Evolutionary conservation across 306 rosid genomes (phyloP).

Genomic region (Senna tora): DNA sequence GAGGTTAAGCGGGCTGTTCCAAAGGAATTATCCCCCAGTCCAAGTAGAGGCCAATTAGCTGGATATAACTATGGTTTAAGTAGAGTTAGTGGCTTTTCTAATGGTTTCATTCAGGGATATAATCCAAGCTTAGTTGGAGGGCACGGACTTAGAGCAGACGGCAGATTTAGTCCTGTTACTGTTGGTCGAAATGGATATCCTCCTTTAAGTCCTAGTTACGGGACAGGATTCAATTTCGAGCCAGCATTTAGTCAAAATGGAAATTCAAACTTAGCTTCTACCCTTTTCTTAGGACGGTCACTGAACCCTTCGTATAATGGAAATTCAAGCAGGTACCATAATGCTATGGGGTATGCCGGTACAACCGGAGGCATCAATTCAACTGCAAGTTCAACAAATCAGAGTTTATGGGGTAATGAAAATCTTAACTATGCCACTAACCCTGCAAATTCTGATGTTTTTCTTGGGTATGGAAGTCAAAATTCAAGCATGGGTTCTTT

Average conservation of each 20-base stretch:
- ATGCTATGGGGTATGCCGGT: slow-evolving; percentile 43
- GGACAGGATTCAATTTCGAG: slow-evolving; percentile 53
- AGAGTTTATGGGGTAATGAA: slow-evolving; percentile 52
- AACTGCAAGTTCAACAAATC: slow-evolving; percentile 40
- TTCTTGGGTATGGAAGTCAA: slow-evolving; percentile 54
- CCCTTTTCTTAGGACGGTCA: slow-evolving; percentile 41
- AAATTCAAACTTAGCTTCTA: slow-evolving; percentile 44
- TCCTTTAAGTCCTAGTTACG: slow-evolving; percentile 53
- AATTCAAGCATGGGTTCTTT: slow-evolving; percentile 58
- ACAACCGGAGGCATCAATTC: slow-evolving; percentile 43
- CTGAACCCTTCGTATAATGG: slow-evolving; percentile 45
- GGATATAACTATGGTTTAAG: slow-evolving; percentile 49
- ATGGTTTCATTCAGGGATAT: slow-evolving; percentile 55
- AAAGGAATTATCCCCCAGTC: slow-evolving; percentile 53
- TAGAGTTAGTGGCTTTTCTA: slow-evolving; percentile 52
- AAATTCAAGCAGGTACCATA: slow-evolving; percentile 52
- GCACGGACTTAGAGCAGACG: slow-evolving; percentile 50
- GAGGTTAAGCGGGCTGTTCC: slow-evolving; percentile 70
- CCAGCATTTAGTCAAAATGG: slow-evolving; percentile 50
- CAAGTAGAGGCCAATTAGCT: slow-evolving; percentile 57
- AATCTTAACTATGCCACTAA: slow-evolving; percentile 41
- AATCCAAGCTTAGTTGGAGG: slow-evolving; percentile 51
- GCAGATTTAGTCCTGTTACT: slow-evolving; percentile 51
- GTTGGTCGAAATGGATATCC: slow-evolving; percentile 54
- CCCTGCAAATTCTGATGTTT: slow-evolving; percentile 43